Evolutionary conservation across 495 filamentous ascomycete genomes (phyloP), one percentile per base, ranked within the genome.

Genomic region (Penicillium antarcticum): DNA sequence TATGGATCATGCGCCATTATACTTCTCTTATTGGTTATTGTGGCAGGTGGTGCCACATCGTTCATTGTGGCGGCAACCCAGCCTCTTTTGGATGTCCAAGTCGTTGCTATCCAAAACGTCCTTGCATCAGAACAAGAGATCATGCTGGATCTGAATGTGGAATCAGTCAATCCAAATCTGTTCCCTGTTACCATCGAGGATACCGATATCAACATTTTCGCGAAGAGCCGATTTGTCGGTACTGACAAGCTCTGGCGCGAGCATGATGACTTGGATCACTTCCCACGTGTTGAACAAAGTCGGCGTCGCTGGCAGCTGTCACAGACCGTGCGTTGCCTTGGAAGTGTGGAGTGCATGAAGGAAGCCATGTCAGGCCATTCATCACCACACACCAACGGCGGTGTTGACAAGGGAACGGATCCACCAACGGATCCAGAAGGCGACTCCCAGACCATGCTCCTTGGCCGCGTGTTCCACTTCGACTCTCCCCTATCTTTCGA

Each of bases 31-130:
- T 64, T 97, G 17, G 56, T 90, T 13, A 70, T 95, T 6, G 78
- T 96, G 24, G 76, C 95, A 31, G 82, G 89, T 13, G 90, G 87
- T 18, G 86, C 87, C 5, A 83, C 91, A 16, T 89, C 87, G 12
- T 95, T 97, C 69, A 78, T 97, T 61, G 83, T 95, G 55, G 86
- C 91, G 16, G 91, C 91, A 34, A 95, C 91, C n/a, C 91, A 95
- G 54, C 86, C 91, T 7, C 77, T 98, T 10, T 70, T 84, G 35
- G 83, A 88, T 38, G 86, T 97, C 46, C 73, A 83, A 38, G 76
- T 97, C 24, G 66, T 84, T 35, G 84, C 85, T 34, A 87, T 98
- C 53, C 82, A 85, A 55, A 92, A 96, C 57, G 90, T 98, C 14
- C 79, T 97, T 26, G 91, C 91, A 5, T 95, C 89, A 53, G 87